These are phyloP conservation scores for Candida nanaspora DNA, from an alignment of 805 yeast species.

Conservation along the genomic window DNA sequence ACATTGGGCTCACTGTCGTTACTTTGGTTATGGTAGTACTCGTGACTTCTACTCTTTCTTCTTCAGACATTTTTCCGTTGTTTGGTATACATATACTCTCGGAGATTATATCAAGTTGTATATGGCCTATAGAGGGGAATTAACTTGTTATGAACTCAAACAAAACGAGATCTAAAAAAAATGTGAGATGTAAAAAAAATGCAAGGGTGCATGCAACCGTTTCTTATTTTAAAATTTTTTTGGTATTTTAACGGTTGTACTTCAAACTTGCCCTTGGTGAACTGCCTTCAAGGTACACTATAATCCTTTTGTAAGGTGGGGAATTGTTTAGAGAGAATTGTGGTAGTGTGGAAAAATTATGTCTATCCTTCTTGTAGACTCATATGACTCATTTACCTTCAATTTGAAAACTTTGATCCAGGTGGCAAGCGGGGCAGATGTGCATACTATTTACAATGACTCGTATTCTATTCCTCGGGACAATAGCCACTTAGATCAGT, in stretches of 20 bases:
- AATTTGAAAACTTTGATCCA: conserved; percentile 63
- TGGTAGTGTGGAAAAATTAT: no score
- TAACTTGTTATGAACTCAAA: no score
- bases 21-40: conserved; percentile 11
- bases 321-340: neutral
- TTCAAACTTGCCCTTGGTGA: no score
- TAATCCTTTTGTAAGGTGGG: neutral
- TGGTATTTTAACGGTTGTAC: no score
- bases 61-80: neutral
- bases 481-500: conserved; percentile 28
- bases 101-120: neutral
- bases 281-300: no score
- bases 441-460: conserved; percentile 59
- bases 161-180: no score
- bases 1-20: conserved; percentile 14
- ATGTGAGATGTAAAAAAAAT: no score
- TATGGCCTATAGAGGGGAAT: no score
- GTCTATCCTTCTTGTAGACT: conserved; percentile 71
- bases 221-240: no score
- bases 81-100: neutral
- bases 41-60: neutral
- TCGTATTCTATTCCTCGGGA: conserved; percentile 29
- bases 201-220: no score
- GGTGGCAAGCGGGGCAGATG: conserved; percentile 40
- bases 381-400: conserved; percentile 92